Base-by-base conservation (phyloP, 2,329 filamentous ascomycete species). In the Penicillium sp. region DNA sequence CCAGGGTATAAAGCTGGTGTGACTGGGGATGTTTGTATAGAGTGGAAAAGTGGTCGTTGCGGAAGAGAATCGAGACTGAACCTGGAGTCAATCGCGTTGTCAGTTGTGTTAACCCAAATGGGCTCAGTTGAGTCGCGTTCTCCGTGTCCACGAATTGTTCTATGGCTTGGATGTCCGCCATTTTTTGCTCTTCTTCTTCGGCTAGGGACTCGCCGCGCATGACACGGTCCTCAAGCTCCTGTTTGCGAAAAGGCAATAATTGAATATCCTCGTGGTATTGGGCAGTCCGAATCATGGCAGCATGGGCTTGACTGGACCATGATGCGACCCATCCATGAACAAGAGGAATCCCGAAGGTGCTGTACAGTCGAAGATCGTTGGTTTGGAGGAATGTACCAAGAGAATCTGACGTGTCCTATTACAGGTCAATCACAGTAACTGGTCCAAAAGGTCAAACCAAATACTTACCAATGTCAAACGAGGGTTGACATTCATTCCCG, bases 401-500 rank as follows among this genome's bases (percentile, higher is more conserved):
- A 20, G 64, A 55, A 34, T 59, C 46, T 29, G 50, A 45, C 1
- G 58, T 54, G 51, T 56, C 59, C 65, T 61, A 36, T 3, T 22
- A 27, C 15, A 12, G 16, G 35, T 56, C 35, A 54, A 0, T 74
- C 12, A 11, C 11, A 5, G 12, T 75, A 4, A 76, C 70, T n/a
- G n/a, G n/a, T n/a, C n/a, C n/a, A n/a, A 22, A 5, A 9, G 18
- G 5, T 22, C 18, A 22, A n/a, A n/a, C n/a, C n/a, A n/a, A n/a
- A 20, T 34, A 30, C 48, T 42, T 54, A 62, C 73, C 2, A 85
- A 75, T 6, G 93, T 74, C 47, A 95, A 92, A 13, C 84, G 79
- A 2, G 92, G 92, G 49, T 98, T 98, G 40, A 96, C 90, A 55
- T 96, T 98, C 85, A 98, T 95, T 25, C 92, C 92, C 0, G 89